These are phyloP conservation scores for Aspergillus sojae DNA, from an alignment of 2,329 filamentous ascomycete genomes.

Conservation along the genomic window DNA sequence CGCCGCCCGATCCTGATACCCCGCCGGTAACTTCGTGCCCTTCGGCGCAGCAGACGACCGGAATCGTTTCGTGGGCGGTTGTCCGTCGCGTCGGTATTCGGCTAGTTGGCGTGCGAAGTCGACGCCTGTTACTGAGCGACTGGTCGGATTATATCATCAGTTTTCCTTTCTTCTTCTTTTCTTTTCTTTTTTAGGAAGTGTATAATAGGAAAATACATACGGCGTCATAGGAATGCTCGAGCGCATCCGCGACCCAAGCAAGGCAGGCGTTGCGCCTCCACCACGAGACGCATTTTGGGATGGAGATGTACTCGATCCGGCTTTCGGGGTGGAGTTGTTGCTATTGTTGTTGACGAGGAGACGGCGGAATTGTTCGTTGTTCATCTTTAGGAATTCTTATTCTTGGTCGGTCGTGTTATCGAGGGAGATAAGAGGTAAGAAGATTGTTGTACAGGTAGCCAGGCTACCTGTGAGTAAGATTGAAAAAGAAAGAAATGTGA, in stretches of 20 bases:
- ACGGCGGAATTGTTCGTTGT: slow-evolving; percentile 91
- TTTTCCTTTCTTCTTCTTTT: neutral
- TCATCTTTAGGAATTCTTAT: slow-evolving; percentile 61
- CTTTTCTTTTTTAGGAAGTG: neutral
- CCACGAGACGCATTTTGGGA: slow-evolving; percentile 21
- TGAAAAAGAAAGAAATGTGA: slow-evolving; percentile 3
- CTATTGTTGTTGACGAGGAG: slow-evolving; percentile 61
- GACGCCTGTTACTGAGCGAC: slow-evolving; percentile 66
- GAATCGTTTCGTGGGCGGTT: slow-evolving; percentile 71
- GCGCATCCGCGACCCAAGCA: slow-evolving; percentile 75
- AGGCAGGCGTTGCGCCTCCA: slow-evolving; percentile 52
- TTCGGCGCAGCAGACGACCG: slow-evolving; percentile 75
- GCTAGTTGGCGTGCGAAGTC: slow-evolving; percentile 86
- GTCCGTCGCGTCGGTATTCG: slow-evolving; percentile 64
- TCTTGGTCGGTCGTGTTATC: neutral
- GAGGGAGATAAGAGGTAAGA: neutral
- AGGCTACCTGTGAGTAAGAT: neutral
- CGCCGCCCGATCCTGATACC: slow-evolving; percentile 82
- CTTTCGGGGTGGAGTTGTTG: slow-evolving; percentile 14
- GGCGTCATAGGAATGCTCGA: slow-evolving; percentile 93
- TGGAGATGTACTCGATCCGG: neutral
- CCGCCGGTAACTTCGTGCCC: slow-evolving; percentile 75
- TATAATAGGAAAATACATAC: slow-evolving; percentile 52
- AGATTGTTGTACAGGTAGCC: neutral
- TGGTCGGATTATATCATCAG: slow-evolving; percentile 32